Percentiles rank a stretch among this genome's conserved stretches.
phyloP scores from a whole-genome alignment of 331 rosid genomes.

The Rosa hybrid region DNA sequence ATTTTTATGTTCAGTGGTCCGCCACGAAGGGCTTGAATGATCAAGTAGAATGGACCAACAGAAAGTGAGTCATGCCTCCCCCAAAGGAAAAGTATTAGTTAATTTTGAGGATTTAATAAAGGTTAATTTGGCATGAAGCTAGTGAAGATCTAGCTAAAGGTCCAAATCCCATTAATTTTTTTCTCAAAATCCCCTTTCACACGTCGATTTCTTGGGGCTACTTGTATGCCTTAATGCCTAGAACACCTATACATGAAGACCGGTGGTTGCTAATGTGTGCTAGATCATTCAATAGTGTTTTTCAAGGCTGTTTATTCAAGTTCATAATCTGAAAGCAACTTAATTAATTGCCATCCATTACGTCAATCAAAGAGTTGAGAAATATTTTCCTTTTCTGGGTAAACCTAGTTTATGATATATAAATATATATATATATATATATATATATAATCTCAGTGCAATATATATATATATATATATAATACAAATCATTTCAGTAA shows the following conservation, averaged over 20 bases:
- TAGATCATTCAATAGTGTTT: not conserved
- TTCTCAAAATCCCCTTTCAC: not conserved
- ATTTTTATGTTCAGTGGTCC: constrained; percentile 1
- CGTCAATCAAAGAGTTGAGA: not conserved
- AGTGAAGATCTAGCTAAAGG: not conserved
- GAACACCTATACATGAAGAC: not conserved
- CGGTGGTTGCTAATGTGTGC: not conserved
- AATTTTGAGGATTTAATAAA: not conserved
- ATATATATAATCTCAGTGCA: not conserved
- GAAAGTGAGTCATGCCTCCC: not conserved
- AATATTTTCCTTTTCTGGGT: not conserved
- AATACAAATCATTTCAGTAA: not conserved
- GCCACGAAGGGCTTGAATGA: constrained; percentile 7
- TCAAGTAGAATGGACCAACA: constrained; percentile 3
- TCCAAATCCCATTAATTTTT: not conserved
- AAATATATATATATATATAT: not conserved
- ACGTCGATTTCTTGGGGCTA: not conserved
- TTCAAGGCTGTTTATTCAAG: not conserved
- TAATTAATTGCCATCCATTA: not conserved
- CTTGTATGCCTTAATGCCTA: not conserved
- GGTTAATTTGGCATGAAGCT: not conserved
- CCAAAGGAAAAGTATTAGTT: not conserved
- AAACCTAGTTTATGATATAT: not conserved
- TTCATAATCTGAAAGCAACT: not conserved
- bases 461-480: not conserved